Conservation (phyloP, 306 rosid species). For the Nissolia schottii region DNA sequence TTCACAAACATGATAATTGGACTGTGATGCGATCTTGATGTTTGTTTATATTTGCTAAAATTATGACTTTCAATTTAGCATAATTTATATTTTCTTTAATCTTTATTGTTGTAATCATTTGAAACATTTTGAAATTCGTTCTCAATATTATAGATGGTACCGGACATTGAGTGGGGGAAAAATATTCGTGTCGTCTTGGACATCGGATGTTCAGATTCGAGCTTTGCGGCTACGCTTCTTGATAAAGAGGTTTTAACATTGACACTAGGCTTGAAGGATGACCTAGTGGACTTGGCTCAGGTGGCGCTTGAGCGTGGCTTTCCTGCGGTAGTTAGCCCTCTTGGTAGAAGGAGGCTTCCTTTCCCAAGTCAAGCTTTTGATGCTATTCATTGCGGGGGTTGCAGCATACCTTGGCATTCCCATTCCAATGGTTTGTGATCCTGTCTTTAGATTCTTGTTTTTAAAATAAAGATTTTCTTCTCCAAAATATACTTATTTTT, state of each 20-base stretch:
- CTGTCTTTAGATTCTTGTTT: background rate
- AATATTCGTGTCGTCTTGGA: constrained; percentile 82
- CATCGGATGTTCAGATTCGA: constrained; percentile 71
- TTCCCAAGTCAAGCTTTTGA: constrained; percentile 88
- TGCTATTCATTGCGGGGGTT: constrained; percentile 78
- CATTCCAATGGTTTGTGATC: constrained; percentile 66
- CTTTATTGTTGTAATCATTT: background rate
- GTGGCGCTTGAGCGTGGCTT: constrained; percentile 91
- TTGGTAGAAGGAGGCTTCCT: constrained; percentile 75
- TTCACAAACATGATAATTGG: constrained; percentile 1
- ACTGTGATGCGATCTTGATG: background rate
- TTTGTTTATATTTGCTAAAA: background rate
- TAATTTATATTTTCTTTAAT: background rate
- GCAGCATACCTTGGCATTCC: constrained; percentile 80
- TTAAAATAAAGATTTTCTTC: background rate
- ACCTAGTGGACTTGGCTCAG: constrained; percentile 85
- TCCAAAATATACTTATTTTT: background rate
- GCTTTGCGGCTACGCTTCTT: constrained; percentile 67
- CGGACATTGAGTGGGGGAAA: constrained; percentile 97
- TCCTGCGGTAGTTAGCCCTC: constrained; percentile 68
- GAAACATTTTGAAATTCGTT: constrained; percentile 22
- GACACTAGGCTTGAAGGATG: constrained; percentile 86
- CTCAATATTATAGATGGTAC: constrained; percentile 77
- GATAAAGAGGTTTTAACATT: constrained; percentile 77
- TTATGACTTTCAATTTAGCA: background rate